Evolutionary conservation across 2,329 filamentous ascomycete species (phyloP).

Genomic region (Cercospora sp.): DNA sequence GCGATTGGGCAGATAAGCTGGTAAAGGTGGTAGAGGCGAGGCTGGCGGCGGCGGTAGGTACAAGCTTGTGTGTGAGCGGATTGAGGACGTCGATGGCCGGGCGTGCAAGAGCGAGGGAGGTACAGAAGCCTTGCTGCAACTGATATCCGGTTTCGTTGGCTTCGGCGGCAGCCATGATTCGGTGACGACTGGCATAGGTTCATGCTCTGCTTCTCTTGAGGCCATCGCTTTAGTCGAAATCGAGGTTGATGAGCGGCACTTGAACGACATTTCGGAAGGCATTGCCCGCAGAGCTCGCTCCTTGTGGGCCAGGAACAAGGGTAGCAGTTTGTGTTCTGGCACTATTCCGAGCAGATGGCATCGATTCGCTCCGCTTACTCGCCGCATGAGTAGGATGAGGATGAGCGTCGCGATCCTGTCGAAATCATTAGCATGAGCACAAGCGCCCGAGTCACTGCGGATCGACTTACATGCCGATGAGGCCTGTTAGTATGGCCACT

Average conservation of each 20-base stretch:
- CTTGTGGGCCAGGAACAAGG: conserved; percentile 28
- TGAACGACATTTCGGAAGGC: conserved; percentile 37
- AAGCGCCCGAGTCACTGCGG: background rate
- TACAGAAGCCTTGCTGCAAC: conserved; percentile 22
- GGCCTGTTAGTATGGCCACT: conserved; percentile 27
- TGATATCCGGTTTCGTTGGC: conserved; percentile 30
- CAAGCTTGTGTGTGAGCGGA: conserved; percentile 27
- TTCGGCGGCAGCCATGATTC: conserved; percentile 20
- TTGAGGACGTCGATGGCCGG: conserved; percentile 30
- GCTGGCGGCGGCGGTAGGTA: conserved; percentile 20
- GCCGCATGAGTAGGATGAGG: conserved; percentile 32
- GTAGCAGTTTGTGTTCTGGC: conserved; percentile 23
- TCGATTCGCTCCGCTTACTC: conserved; percentile 28
- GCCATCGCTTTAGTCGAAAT: conserved; percentile 26
- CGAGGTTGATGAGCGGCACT: conserved; percentile 34
- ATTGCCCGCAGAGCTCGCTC: conserved; percentile 17
- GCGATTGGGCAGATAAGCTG: conserved; percentile 29
- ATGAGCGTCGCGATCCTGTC: conserved; percentile 25
- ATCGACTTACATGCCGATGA: conserved; percentile 29
- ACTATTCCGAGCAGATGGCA: conserved; percentile 32
- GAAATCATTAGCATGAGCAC: conserved; percentile 2
- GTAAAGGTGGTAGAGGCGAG: conserved; percentile 32
- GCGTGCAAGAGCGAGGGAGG: conserved; percentile 27
- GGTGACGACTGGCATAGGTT: conserved; percentile 7
- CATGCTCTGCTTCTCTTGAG: background rate